Evolutionary conservation across 768 basidiomycete genomes (phyloP), one percentile per base, ranked within the genome.

Genomic region (Stropharia rugosoannulata): DNA sequence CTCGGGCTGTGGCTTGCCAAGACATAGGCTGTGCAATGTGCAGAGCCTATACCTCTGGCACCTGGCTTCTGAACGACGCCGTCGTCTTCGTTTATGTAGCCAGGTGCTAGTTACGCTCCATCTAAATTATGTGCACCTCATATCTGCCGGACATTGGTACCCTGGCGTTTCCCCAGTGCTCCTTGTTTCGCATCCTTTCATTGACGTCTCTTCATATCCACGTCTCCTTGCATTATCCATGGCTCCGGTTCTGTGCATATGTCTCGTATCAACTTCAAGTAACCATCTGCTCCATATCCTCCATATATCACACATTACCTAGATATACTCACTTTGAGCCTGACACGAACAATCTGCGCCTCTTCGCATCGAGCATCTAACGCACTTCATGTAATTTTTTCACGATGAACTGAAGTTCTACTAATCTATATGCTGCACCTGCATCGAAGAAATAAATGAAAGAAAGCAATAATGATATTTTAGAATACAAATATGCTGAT

Each of bases 1-100:
- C 65, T 91, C 25, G 93, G 90, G 1, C 70, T 96, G 41, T 55
- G 84, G 49, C 64, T 90, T 10, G 74, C 85, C 1, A 83, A 81
- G 60, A 63, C 83, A n/a, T 87, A 61, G 63, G 54, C 35, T 27
- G 29, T 27, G 18, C 50, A 47, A 19, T 27, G 29, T 27, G 18
- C 50, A 47, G 27, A 15, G 27, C 3, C 18, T 27, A 29, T 13
- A 11, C 16, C 18, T 16, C 13, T 16, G 7, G 11, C 7, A 29
- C 22, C 25, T 46, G 4, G 45, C 13, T 11, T 25, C 19, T 12
- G 18, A 4, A 22, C 22, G 22, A 22, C 22, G 11, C 15, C 5
- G 22, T 46, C 13, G 45, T 16, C 27, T n/a, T 22, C 22, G 22
- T 22, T 22, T 22, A 22, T 22, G 22, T 22, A 22, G 22, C 22